Percentiles rank a stretch among this genome's conserved stretches.
Conservation (phyloP, 345 rosid genomes). For the Combretum micranthum region DNA sequence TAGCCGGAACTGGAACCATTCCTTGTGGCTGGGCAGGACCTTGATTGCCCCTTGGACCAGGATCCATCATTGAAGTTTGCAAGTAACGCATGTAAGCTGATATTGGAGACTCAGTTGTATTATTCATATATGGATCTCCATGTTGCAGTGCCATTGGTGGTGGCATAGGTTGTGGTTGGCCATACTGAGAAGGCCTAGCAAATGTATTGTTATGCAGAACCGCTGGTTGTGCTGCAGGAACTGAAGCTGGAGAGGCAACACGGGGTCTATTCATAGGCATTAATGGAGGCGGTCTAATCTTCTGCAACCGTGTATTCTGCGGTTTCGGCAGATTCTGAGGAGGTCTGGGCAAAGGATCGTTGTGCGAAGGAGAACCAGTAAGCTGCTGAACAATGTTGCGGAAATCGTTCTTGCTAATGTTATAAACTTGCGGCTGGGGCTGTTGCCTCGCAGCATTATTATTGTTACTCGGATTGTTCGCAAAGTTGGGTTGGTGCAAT, state of each 20-base stretch:
- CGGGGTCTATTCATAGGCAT: slow-evolving; percentile 56
- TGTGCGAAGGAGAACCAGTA: slow-evolving; percentile 76
- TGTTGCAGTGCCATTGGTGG: slow-evolving; percentile 19
- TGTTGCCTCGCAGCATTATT: slow-evolving; percentile 45
- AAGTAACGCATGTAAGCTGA: slow-evolving; percentile 85
- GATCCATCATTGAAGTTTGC: slow-evolving; percentile 44
- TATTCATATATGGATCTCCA: slow-evolving; percentile 42
- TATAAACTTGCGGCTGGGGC: slow-evolving; percentile 89
- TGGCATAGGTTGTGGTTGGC: slow-evolving; percentile 35
- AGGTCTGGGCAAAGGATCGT: slow-evolving; percentile 71
- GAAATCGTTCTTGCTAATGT: slow-evolving; percentile 87
- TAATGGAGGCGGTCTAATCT: slow-evolving; percentile 78
- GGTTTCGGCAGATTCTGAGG: slow-evolving; percentile 67
- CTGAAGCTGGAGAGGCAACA: slow-evolving; percentile 29
- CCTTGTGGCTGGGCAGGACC: slow-evolving; percentile 22
- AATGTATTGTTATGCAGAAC: slow-evolving; percentile 15
- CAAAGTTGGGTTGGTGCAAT: slow-evolving; percentile 63
- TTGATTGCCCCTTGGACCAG: slow-evolving; percentile 43
- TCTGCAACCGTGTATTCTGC: slow-evolving; percentile 71
- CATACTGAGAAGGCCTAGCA: slow-evolving; percentile 30
- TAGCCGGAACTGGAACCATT: slow-evolving; percentile 28
- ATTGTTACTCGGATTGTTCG: slow-evolving; percentile 19
- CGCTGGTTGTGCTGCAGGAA: slow-evolving; percentile 25
- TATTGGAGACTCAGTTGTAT: slow-evolving; percentile 70
- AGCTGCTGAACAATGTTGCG: slow-evolving; percentile 85